These are phyloP conservation scores for Cordyceps fumosorosea DNA, from an alignment of 2,329 filamentous ascomycete genomes.

Conservation along the genomic window DNA sequence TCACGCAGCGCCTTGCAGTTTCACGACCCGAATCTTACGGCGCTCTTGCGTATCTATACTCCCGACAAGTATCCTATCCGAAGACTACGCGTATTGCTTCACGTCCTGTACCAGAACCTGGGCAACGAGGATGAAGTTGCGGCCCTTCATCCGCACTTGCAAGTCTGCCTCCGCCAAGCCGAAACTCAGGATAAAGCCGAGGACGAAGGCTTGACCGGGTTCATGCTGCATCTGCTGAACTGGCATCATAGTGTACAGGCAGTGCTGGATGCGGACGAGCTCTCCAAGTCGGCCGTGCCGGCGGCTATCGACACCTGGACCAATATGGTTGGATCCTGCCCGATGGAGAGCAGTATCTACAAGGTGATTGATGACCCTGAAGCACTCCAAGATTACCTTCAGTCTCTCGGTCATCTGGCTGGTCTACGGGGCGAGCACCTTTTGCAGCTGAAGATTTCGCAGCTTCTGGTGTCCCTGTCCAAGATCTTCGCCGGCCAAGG, in stretches of 20 bases:
- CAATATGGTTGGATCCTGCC: slow-evolving; percentile 31
- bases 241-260: slow-evolving; percentile 38
- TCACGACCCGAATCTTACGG: slow-evolving; percentile 39
- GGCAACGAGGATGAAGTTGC: slow-evolving; percentile 34
- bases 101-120: slow-evolving; percentile 42
- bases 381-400: slow-evolving; percentile 42
- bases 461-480: slow-evolving; percentile 28
- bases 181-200: slow-evolving; percentile 34
- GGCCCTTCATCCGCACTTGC: slow-evolving; percentile 33
- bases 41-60: slow-evolving; percentile 44
- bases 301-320: slow-evolving; percentile 40
- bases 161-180: slow-evolving; percentile 30
- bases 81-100: slow-evolving; percentile 44
- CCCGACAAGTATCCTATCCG: slow-evolving; percentile 45
- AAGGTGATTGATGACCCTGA: slow-evolving; percentile 43
- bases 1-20: slow-evolving; percentile 31
- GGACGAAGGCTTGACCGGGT: slow-evolving; percentile 38
- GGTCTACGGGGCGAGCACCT: slow-evolving; percentile 43
- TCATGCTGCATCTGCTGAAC: slow-evolving; percentile 42
- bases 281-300: slow-evolving; percentile 26
- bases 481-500: slow-evolving; percentile 27
- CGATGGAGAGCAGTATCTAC: slow-evolving; percentile 35
- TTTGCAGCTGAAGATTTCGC: slow-evolving; percentile 32
- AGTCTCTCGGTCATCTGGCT: slow-evolving; percentile 44
- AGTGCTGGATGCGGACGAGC: slow-evolving; percentile 30